Conservation (phyloP, 2,329 filamentous ascomycete species). For the Ophiosphaerella narmari region DNA sequence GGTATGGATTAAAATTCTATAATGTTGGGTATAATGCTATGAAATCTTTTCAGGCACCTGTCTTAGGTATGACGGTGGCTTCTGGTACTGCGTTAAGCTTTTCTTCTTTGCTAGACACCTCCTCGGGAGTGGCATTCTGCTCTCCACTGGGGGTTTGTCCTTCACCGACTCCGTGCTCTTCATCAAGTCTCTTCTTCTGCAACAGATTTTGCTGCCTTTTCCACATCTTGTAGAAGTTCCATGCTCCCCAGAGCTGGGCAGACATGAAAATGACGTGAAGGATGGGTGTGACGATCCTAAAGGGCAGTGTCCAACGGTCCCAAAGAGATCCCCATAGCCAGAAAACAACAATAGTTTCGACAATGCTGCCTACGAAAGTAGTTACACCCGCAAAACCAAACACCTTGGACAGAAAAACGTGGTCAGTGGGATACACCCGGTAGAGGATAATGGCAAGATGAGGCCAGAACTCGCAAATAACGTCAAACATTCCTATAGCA, state of each 20-base stretch:
- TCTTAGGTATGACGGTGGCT: too few species aligned
- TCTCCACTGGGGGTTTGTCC: too few species aligned
- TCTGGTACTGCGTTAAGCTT: too few species aligned
- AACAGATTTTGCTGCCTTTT: slow-evolving; percentile 23
- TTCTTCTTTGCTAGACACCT: too few species aligned
- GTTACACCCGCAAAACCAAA: slow-evolving; percentile 46
- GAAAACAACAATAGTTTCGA: slow-evolving; percentile 52
- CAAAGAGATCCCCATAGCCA: slow-evolving; percentile 52
- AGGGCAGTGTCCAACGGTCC: slow-evolving; percentile 49
- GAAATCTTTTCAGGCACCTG: too few species aligned
- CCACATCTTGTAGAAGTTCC: slow-evolving; percentile 50
- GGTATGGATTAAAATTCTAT: too few species aligned
- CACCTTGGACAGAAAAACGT: slow-evolving; percentile 47
- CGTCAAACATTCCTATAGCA: slow-evolving; percentile 51
- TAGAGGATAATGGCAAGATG: slow-evolving; percentile 54
- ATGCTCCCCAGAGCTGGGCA: slow-evolving; percentile 51
- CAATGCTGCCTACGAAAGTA: slow-evolving; percentile 46
- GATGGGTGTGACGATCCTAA: slow-evolving; percentile 52
- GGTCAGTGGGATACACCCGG: slow-evolving; percentile 46
- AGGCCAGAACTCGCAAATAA: slow-evolving; percentile 53
- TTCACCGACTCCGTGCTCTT: neutral
- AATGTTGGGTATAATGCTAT: too few species aligned
- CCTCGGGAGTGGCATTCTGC: too few species aligned
- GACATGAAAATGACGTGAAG: slow-evolving; percentile 50
- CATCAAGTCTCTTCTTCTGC: neutral